A percentile compares a stretch with the other conserved stretches of the same genome.
These are phyloP conservation scores for Aspergillus ostianus DNA, from an alignment of 495 filamentous ascomycete genomes.

Conservation along the genomic window DNA sequence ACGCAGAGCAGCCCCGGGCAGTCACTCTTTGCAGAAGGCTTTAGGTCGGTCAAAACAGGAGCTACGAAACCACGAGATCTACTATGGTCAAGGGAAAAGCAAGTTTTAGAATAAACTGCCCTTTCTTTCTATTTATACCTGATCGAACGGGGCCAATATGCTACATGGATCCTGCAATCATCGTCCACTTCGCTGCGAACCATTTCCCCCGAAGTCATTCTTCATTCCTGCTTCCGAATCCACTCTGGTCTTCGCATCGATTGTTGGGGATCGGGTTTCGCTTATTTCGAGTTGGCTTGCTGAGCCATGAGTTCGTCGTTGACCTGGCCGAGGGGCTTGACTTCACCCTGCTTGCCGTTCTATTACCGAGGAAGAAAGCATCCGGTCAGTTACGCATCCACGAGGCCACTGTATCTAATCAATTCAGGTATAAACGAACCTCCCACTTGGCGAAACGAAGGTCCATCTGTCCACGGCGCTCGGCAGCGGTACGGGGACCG, in stretches of 20 bases:
- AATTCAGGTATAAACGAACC: conserved; percentile 57
- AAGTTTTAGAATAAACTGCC: conserved; percentile 8
- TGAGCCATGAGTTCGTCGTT: conserved; percentile 62
- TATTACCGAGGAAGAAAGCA: conserved; percentile 37
- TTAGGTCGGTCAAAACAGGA: background rate
- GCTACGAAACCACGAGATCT: background rate
- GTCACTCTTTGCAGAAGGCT: background rate
- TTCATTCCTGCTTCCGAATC: conserved; percentile 20
- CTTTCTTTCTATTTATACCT: conserved; percentile 35
- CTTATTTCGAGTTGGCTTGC: conserved; percentile 45
- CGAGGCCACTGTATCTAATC: background rate
- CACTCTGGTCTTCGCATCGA: conserved; percentile 6
- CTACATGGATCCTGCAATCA: conserved; percentile 40
- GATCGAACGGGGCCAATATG: conserved; percentile 30
- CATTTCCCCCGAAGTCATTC: conserved; percentile 20
- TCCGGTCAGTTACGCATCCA: conserved; percentile 20
- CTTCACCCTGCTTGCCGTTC: conserved; percentile 96
- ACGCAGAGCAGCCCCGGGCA: conserved; percentile 8
- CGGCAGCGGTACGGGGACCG: conserved; percentile 76
- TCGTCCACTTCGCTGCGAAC: conserved; percentile 17
- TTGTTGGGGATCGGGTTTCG: background rate
- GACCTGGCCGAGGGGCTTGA: conserved; percentile 68
- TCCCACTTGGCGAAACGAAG: conserved; percentile 94
- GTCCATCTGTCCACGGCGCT: conserved; percentile 87
- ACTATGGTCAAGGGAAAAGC: background rate